Conservation (phyloP, 2,329 filamentous ascomycete genomes). For the Neoarthrinium moseri region DNA sequence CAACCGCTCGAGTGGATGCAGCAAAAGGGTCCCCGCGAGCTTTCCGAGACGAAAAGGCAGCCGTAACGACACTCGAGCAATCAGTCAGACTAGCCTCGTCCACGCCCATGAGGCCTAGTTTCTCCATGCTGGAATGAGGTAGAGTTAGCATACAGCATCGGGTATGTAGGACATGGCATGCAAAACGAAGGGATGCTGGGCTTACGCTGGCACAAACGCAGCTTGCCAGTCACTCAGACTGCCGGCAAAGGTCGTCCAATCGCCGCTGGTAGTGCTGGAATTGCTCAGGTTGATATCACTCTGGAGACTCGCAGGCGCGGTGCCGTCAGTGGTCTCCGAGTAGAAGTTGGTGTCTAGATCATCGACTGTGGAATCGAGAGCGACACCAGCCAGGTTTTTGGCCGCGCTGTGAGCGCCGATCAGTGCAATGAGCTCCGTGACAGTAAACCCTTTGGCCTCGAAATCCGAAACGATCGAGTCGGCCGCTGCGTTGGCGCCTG, state of each 20-base stretch:
- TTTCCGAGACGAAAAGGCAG: slow-evolving; percentile 14
- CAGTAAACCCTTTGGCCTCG: slow-evolving; percentile 20
- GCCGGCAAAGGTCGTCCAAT: slow-evolving; percentile 21
- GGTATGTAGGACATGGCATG: not conserved
- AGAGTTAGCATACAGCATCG: not conserved
- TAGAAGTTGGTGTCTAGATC: slow-evolving; percentile 24
- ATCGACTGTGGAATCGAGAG: slow-evolving; percentile 21
- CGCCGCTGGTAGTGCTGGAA: slow-evolving; percentile 17
- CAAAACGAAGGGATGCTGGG: not conserved
- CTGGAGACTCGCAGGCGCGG: slow-evolving; percentile 18
- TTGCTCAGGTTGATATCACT: slow-evolving; percentile 24
- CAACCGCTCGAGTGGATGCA: not conserved
- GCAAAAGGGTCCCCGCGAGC: not conserved
- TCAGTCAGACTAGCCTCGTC: slow-evolving; percentile 20
- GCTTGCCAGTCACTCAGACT: slow-evolving; percentile 20
- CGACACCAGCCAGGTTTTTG: slow-evolving; percentile 19
- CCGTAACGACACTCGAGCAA: slow-evolving; percentile 24
- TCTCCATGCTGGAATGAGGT: slow-evolving; percentile 21
- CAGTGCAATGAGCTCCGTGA: slow-evolving; percentile 23
- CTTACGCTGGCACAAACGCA: slow-evolving; percentile 26
- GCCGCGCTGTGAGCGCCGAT: slow-evolving; percentile 25
- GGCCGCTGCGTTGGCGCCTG: slow-evolving; percentile 14
- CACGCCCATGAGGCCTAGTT: slow-evolving; percentile 22
- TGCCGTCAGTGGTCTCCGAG: slow-evolving; percentile 21
- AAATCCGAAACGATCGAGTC: slow-evolving; percentile 17